A percentile compares a stretch with the other conserved stretches of the same genome.
Conservation (phyloP, 2,329 filamentous ascomycete genomes). For the Verticillium alfalfae region DNA sequence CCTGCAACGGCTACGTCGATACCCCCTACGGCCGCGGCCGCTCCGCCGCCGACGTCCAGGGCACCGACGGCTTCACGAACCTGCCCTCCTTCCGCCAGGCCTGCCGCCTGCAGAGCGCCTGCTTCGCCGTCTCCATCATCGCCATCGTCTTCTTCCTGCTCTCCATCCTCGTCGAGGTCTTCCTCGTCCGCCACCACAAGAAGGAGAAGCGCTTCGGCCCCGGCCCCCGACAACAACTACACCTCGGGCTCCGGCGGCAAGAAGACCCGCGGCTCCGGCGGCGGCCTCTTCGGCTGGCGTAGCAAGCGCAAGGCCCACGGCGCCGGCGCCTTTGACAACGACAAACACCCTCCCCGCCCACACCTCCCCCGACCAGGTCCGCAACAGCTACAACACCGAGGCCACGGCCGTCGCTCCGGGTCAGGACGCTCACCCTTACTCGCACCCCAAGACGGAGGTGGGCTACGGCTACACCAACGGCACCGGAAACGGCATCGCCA, state of each 20-base stretch:
- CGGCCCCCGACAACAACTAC: constrained; percentile 44
- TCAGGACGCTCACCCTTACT: constrained; percentile 9
- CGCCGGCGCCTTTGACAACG: constrained; percentile 13
- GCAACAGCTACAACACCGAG: constrained; percentile 36
- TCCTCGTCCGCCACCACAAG: constrained; percentile 65
- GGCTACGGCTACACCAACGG: not conserved
- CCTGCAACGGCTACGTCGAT: constrained; percentile 54
- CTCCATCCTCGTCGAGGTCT: constrained; percentile 63
- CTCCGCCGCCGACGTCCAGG: constrained; percentile 37
- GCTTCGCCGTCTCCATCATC: constrained; percentile 72
- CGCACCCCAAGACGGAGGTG: constrained; percentile 15
- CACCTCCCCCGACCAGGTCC: constrained; percentile 33
- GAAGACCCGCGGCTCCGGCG: constrained; percentile 4
- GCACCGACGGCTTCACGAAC: constrained; percentile 39
- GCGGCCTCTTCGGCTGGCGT: constrained; percentile 26
- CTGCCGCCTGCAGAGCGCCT: constrained; percentile 71
- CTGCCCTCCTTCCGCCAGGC: constrained; percentile 45
- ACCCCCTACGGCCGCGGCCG: constrained; percentile 66
- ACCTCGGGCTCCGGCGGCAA: constrained; percentile 44
- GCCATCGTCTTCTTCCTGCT: constrained; percentile 77
- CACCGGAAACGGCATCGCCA: not conserved
- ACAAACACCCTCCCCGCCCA: constrained; percentile 31
- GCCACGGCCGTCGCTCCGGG: constrained; percentile 23
- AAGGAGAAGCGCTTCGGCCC: constrained; percentile 68
- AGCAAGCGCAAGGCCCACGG: constrained; percentile 19